Conservation (phyloP, 139 green algal species). For the Coelastrella sp. region DNA sequence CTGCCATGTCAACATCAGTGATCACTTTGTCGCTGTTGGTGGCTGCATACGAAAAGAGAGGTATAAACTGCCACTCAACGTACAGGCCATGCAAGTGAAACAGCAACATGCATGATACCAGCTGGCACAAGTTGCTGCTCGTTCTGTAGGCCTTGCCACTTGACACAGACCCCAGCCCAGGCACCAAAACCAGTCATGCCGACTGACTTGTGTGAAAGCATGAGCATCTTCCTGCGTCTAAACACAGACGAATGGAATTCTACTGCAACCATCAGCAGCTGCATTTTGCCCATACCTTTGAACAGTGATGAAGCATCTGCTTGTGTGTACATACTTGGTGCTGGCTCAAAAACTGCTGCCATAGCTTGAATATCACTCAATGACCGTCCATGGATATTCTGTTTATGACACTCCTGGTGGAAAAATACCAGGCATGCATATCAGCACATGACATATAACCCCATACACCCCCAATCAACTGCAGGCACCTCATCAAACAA, state of each 20-base stretch:
- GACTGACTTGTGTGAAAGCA: too few species aligned
- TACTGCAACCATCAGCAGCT: neutral
- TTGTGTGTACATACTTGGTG: neutral
- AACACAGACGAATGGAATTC: too few species aligned
- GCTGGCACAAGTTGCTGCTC: too few species aligned
- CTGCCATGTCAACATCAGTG: conserved; percentile 27
- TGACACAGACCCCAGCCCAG: too few species aligned
- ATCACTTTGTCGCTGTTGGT: neutral
- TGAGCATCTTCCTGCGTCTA: too few species aligned
- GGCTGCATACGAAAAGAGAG: neutral
- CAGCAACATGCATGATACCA: too few species aligned
- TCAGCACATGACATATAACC: neutral
- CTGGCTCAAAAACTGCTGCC: conserved; percentile 2
- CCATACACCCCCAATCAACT: neutral
- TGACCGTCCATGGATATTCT: conserved; percentile 12
- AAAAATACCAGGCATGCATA: too few species aligned
- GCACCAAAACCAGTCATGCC: too few species aligned
- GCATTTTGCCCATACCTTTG: neutral
- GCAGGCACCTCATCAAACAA: neutral
- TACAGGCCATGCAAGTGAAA: too few species aligned
- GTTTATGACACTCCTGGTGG: conserved; percentile 40
- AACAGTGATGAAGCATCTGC: conserved; percentile 9
- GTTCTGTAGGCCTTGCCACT: too few species aligned
- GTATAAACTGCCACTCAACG: too few species aligned
- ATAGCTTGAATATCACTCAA: conserved; percentile 33